Evolutionary conservation across 495 filamentous ascomycete genomes (phyloP).

Genomic region (Penicillium ucsense): DNA sequence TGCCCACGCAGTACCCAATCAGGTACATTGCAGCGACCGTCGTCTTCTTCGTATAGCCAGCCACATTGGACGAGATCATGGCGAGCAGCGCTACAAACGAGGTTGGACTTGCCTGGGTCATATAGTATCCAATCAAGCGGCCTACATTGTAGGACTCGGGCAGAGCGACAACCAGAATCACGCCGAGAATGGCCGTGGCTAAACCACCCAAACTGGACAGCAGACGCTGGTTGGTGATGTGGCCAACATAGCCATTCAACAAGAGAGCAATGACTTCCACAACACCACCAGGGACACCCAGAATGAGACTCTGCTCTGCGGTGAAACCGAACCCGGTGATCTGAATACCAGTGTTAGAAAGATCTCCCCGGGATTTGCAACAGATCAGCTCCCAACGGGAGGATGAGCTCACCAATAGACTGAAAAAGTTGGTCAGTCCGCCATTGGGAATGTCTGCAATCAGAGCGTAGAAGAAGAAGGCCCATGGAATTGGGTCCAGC

Average conservation of each 20-base stretch:
- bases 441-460: slow-evolving; percentile 58
- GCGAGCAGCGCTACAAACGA: slow-evolving; percentile 36
- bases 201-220: slow-evolving; percentile 33
- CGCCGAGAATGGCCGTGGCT: slow-evolving; percentile 35
- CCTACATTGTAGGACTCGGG: slow-evolving; percentile 49
- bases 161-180: slow-evolving; percentile 57
- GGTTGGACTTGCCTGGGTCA: slow-evolving; percentile 50
- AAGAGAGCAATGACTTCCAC: slow-evolving; percentile 56
- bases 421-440: slow-evolving; percentile 65
- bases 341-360: slow-evolving; percentile 6
- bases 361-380: slow-evolving; percentile 18
- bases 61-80: slow-evolving; percentile 55
- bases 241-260: slow-evolving; percentile 49
- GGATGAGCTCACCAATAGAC: slow-evolving; percentile 36
- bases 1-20: slow-evolving; percentile 50
- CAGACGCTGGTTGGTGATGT: slow-evolving; percentile 47
- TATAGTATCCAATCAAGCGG: slow-evolving; percentile 53
- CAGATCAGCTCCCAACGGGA: not conserved
- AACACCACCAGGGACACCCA: slow-evolving; percentile 56
- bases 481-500: slow-evolving; percentile 53
- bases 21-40: slow-evolving; percentile 61
- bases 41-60: slow-evolving; percentile 69
- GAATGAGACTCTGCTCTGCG: slow-evolving; percentile 50
- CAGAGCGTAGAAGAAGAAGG: slow-evolving; percentile 53
- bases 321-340: slow-evolving; percentile 42